Evolutionary conservation across 2,329 filamentous ascomycete species (phyloP).

Genomic region (Blastomyces percursus): DNA sequence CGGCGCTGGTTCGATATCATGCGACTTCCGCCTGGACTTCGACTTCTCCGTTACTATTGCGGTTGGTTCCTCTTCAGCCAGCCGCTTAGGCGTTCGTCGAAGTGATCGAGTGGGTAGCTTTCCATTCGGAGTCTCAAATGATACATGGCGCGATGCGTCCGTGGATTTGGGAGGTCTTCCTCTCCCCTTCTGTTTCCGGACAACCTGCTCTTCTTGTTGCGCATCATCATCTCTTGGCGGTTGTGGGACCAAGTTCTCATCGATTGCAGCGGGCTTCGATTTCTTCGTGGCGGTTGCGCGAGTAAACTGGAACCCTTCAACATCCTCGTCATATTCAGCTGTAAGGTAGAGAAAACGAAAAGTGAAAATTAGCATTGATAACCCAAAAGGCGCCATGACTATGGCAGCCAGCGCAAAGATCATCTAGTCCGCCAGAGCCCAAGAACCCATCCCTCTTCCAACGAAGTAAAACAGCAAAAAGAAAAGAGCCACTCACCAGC

Average conservation of each 20-base stretch:
- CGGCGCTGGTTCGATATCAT: slow-evolving; percentile 8
- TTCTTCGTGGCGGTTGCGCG: slow-evolving; percentile 57
- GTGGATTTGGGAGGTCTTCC: slow-evolving; percentile 29
- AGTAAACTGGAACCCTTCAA: slow-evolving; percentile 67
- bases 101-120: slow-evolving; percentile 17
- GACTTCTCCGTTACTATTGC: slow-evolving; percentile 11
- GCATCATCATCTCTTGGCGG: slow-evolving; percentile 20
- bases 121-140: slow-evolving; percentile 14
- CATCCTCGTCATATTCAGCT: slow-evolving; percentile 56
- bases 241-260: slow-evolving; percentile 14
- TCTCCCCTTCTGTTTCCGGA: slow-evolving; percentile 23
- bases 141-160: slow-evolving; percentile 13
- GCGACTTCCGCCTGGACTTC: slow-evolving; percentile 15
- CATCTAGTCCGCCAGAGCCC: background rate
- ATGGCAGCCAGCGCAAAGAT: background rate
- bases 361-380: slow-evolving; percentile 8
- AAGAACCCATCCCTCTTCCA: background rate
- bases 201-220: slow-evolving; percentile 22
- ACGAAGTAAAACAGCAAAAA: background rate
- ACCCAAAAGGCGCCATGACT: background rate
- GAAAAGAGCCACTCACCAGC: slow-evolving; percentile 28
- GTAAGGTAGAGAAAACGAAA: background rate
- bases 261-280: slow-evolving; percentile 39
- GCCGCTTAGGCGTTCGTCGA: slow-evolving; percentile 19
- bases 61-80: slow-evolving; percentile 13